Base-by-base conservation (phyloP, 1,139 yeast species). In the Candida pseudocylindracea region DNA sequence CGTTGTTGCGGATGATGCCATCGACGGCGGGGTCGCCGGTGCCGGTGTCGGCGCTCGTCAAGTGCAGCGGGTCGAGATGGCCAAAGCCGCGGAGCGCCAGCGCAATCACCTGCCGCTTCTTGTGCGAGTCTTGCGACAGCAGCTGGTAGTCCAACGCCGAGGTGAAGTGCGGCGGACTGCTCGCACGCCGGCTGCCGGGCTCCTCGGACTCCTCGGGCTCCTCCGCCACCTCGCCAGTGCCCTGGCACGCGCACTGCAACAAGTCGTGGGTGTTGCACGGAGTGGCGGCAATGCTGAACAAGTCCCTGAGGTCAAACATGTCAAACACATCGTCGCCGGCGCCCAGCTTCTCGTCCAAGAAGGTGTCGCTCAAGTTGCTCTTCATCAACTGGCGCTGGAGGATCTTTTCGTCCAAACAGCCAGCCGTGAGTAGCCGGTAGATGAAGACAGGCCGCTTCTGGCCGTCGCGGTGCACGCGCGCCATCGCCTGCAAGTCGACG, bases 321-420 rank as follows among this genome's bases (percentile, higher is more conserved):
- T 66, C 70, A 44, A 76, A 76, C 1, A 72, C 57, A 40, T 60
- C 57, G 36, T 55, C 51, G n/a, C 38, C 40, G 2, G 45, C 40
- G 10, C 55, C 55, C 7, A 40, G 40, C 29, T 59, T 58, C 33
- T 59, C 57, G 43, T 76, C 88, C 41, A 88, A 54, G 43, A 88
- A 76, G 39, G 72, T 72, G 37, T 75, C 75, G 33, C 94, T 79
- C 34, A 88, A 52, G 35, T 75, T 85, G 37, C 60, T 70, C 49
- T 91, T 88, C 60, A 81, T 73, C 36, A 83, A 56, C 46, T 88
- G 98, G n/a, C 99, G 60, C 49, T 88, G 96, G 39, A 78, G 73
- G 6, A 88, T 83, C 53, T 88, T 88, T 46, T 88, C 99, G 48
- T 88, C 99, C 31, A 88, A 79, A 37, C 85, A 72, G 0, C 98